Evolutionary conservation across 768 basidiomycete species (phyloP), one percentile per base, ranked within the genome.

Genomic region (Lactarius quietus): DNA sequence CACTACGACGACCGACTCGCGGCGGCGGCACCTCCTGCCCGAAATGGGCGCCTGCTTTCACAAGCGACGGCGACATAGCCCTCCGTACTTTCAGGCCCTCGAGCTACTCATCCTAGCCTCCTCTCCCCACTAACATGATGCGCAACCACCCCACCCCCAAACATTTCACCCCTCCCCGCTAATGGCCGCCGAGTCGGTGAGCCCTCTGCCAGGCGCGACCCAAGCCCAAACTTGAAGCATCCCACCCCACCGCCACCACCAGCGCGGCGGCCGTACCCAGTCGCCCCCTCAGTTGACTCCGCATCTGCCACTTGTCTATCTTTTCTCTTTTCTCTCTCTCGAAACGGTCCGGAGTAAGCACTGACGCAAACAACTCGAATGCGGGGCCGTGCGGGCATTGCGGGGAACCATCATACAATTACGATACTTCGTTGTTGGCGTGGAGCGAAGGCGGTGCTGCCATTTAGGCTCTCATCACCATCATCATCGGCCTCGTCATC

Each of bases 161-260:
- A 26, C 2, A n/a, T 20, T 23, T 23, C 26, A 14, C 23, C 48
- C 26, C 26, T 15, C 48, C 48, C 23, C 45, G 10, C 23, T 23
- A 3, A 48, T 48, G 15, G 23, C 14, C 48, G n/a, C n/a, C n/a
- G n/a, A n/a, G n/a, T 26, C 23, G 26, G 23, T 48, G 14, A 10
- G 2, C 48, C 48, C 23, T 26, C 48, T 15, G 8, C 33, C 33
- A 33, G 8, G 26, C 14, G 26, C 48, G 15, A 14, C 26, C 48
- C 26, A 26, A 8, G 33, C 8, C 4, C 33, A 33, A 8, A 8
- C 33, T 8, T 33, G 8, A 17, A 15, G 23, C 26, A 51, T 26
- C 48, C 48, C 48, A 51, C 48, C 48, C 48, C 48, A 51, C 48
- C 48, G 48, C 48, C 48, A 51, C 48, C 48, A 26, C 48, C 48